phyloP scores from a whole-genome alignment of 306 rosid genomes.

The Begonia masoniana region DNA sequence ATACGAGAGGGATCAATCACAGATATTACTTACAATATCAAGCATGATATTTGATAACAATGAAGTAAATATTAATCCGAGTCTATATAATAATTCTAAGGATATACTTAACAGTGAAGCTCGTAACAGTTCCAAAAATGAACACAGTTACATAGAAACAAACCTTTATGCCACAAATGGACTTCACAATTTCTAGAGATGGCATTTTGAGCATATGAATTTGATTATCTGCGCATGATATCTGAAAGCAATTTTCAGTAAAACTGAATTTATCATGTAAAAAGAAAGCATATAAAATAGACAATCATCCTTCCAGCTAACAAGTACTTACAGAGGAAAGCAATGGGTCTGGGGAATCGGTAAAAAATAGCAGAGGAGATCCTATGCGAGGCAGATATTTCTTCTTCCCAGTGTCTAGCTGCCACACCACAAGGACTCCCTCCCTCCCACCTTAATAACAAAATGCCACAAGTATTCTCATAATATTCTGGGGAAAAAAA shows the following conservation, averaged over 20 bases:
- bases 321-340: conserved; percentile 48
- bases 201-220: conserved; percentile 75
- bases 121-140: not conserved
- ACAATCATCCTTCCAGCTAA: conserved; percentile 7
- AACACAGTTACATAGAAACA: conserved; percentile 9
- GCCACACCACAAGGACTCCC: conserved; percentile 96
- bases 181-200: conserved; percentile 69
- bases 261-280: conserved; percentile 5
- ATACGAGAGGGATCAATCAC: too few species aligned
- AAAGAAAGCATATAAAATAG: conserved; percentile 5
- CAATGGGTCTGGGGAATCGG: conserved; percentile 69
- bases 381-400: conserved; percentile 76
- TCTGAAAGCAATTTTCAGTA: conserved; percentile 54
- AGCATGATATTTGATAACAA: too few species aligned
- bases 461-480: conserved; percentile 9
- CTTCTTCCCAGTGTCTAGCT: conserved; percentile 74
- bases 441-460: conserved; percentile 68
- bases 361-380: conserved; percentile 70
- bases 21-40: too few species aligned
- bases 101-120: too few species aligned
- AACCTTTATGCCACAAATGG: conserved; percentile 95
- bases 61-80: too few species aligned
- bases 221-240: conserved; percentile 90
- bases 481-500: not conserved
- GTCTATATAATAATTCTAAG: too few species aligned